Evolutionary conservation across 352 stramenopile genomes (phyloP).

Genomic region (Phytophthora pseudosyringae): DNA sequence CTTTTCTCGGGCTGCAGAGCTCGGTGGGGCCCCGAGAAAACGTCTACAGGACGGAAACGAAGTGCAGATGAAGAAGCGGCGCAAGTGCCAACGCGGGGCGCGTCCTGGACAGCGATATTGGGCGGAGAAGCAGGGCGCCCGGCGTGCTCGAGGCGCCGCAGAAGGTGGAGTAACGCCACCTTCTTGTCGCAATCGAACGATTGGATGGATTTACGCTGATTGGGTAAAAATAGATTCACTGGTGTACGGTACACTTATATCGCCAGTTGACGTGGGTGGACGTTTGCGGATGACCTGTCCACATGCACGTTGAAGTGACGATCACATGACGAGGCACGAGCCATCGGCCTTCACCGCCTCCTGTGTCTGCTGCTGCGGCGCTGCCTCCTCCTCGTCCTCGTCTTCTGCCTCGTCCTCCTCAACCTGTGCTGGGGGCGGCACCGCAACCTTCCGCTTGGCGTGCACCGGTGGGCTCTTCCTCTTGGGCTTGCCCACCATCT

Average conservation of each 20-base stretch:
- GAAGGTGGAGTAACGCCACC: slow-evolving; percentile 30
- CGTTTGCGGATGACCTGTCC: slow-evolving; percentile 17
- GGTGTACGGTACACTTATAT: slow-evolving; percentile 15
- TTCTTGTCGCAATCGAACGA: slow-evolving; percentile 34
- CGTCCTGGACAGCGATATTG: slow-evolving; percentile 2
- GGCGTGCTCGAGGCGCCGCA: slow-evolving; percentile 6
- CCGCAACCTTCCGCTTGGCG: slow-evolving; percentile 4
- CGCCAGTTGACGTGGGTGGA: slow-evolving; percentile 7
- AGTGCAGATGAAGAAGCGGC: slow-evolving; percentile 5
- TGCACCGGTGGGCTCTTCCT: slow-evolving; percentile 1
- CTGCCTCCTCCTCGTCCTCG: slow-evolving; percentile 1
- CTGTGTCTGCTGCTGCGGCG: slow-evolving; percentile 9
- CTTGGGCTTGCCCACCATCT: slow-evolving; percentile 24
- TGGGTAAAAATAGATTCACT: slow-evolving; percentile 32
- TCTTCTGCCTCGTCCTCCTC: slow-evolving; percentile 16
- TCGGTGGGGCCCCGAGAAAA: neutral
- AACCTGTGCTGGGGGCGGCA: neutral
- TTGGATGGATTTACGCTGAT: slow-evolving; percentile 23
- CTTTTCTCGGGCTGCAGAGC: slow-evolving; percentile 17
- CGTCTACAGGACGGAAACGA: neutral
- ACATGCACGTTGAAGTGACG: slow-evolving; percentile 15
- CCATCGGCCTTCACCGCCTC: slow-evolving; percentile 6
- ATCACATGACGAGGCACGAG: slow-evolving; percentile 41
- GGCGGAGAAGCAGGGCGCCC: slow-evolving; percentile 5
- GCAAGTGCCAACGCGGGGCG: neutral